Evolutionary conservation across 768 basidiomycete species (phyloP).

Genomic region (Amanita exitialis): DNA sequence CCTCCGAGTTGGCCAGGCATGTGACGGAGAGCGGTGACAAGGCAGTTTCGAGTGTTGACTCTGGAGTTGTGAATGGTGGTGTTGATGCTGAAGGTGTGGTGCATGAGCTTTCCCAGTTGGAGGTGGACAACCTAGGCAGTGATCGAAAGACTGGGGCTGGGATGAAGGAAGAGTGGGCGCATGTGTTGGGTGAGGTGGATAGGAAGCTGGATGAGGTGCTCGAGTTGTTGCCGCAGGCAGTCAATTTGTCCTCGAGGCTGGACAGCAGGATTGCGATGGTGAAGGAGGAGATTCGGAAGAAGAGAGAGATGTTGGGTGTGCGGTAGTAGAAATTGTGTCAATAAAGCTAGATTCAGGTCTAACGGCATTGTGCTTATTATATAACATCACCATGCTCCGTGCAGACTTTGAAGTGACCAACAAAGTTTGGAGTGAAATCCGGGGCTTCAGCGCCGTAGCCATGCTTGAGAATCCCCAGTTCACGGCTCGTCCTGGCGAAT

Average conservation of each 20-base stretch:
- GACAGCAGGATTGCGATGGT: constrained; percentile 65
- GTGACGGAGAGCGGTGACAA: too few relatives aligned
- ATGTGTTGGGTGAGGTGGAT: constrained; percentile 35
- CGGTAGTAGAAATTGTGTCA: too few relatives aligned
- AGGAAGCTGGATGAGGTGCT: constrained; percentile 44
- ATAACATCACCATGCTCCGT: too few relatives aligned
- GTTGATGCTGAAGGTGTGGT: too few relatives aligned
- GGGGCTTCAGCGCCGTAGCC: too few relatives aligned
- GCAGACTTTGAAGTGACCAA: too few relatives aligned
- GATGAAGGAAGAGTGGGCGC: constrained; percentile 35
- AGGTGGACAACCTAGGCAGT: not conserved
- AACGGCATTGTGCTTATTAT: too few relatives aligned
- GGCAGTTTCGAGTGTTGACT: not conserved
- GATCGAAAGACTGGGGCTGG: not conserved
- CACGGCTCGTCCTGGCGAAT: constrained; percentile 9
- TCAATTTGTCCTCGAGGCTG: constrained; percentile 57
- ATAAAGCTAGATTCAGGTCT: too few relatives aligned
- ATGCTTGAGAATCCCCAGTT: not conserved
- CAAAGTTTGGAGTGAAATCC: too few relatives aligned
- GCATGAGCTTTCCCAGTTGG: too few relatives aligned
- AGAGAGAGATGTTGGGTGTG: constrained; percentile 16
- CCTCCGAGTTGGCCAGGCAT: not conserved
- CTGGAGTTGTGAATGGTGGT: not conserved
- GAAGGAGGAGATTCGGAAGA: constrained; percentile 56
- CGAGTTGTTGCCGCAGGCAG: constrained; percentile 35